Evolutionary conservation across 192 early-diverging fungal species (phyloP).

Genomic region (Paraglomus occultum): DNA sequence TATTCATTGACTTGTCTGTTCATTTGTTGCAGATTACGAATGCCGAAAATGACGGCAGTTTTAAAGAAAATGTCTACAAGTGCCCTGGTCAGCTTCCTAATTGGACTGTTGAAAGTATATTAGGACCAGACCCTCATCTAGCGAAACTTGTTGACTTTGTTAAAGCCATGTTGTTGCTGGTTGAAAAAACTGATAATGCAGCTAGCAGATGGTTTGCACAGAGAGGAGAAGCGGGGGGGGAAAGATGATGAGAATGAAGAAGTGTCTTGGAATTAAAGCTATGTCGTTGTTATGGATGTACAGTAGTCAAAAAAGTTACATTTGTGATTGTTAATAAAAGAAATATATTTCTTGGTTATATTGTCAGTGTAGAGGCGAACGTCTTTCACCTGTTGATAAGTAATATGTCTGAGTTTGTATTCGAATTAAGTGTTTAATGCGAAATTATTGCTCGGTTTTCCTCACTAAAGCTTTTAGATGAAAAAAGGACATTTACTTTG

Average conservation of each 20-base stretch:
- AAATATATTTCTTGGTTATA: too few species aligned
- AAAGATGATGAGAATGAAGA: too few species aligned
- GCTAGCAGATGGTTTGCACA: not conserved
- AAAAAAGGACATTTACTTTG: not conserved
- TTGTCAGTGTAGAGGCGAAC: too few species aligned
- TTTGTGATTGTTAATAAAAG: too few species aligned
- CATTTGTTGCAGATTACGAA: conserved; percentile 25
- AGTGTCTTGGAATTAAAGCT: too few species aligned
- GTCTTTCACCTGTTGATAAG: too few species aligned
- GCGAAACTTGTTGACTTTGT: conserved; percentile 33
- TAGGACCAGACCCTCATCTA: conserved; percentile 27
- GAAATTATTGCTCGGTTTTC: too few species aligned
- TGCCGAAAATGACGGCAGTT: conserved; percentile 15
- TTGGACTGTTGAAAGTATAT: conserved; percentile 40
- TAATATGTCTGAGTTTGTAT: too few species aligned
- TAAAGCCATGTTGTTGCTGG: conserved; percentile 36
- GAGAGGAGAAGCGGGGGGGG: too few species aligned
- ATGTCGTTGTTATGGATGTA: too few species aligned
- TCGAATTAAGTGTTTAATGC: too few species aligned
- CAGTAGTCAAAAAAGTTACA: too few species aligned
- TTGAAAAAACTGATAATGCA: conserved; percentile 33
- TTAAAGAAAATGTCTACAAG: conserved; percentile 34
- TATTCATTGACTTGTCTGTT: not conserved
- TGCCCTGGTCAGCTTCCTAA: conserved; percentile 32
- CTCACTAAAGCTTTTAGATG: not conserved